Percentiles rank a stretch among this genome's conserved stretches.
Evolutionary conservation across 371 early-diverging fungal species (phyloP).

Genomic region (Apophysomyces ossiformis): DNA sequence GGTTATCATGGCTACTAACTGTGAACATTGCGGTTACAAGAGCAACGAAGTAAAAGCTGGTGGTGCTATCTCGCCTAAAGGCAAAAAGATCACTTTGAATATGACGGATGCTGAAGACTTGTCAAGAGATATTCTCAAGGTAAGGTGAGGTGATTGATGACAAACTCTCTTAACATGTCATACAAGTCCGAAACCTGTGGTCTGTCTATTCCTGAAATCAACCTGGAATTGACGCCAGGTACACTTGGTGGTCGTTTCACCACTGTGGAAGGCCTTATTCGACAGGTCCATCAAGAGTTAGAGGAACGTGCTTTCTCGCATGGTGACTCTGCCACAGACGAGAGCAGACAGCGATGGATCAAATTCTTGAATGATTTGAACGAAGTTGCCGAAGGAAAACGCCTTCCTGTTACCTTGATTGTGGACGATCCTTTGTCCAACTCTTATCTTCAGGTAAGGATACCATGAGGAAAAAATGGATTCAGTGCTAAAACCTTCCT

Average conservation of each 20-base stretch:
- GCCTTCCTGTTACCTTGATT: conserved; percentile 72
- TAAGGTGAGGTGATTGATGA: conserved; percentile 12
- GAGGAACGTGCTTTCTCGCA: conserved; percentile 65
- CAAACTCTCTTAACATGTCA: not conserved
- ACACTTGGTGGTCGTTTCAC: conserved; percentile 97
- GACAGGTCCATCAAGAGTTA: conserved; percentile 89
- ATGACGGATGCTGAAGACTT: conserved; percentile 87
- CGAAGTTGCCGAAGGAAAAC: conserved; percentile 64
- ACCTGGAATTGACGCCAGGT: conserved; percentile 82
- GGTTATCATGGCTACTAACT: conserved; percentile 94
- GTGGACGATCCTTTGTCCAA: conserved; percentile 94
- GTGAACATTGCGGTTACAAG: conserved; percentile 93
- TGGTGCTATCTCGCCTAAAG: conserved; percentile 82
- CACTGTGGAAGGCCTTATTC: conserved; percentile 91
- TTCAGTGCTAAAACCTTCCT: not conserved
- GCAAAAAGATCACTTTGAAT: conserved; percentile 80
- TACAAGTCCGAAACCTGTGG: conserved; percentile 88
- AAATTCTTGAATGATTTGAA: conserved; percentile 73
- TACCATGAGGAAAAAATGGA: not conserved
- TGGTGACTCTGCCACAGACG: conserved; percentile 75
- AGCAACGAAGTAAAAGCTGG: conserved; percentile 96
- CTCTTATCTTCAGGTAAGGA: conserved; percentile 67
- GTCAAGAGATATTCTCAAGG: conserved; percentile 91
- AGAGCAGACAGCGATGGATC: conserved; percentile 60
- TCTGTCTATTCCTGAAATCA: conserved; percentile 87